Conservation (phyloP, 805 yeast genomes). For the Hyphopichia homilentoma region DNA sequence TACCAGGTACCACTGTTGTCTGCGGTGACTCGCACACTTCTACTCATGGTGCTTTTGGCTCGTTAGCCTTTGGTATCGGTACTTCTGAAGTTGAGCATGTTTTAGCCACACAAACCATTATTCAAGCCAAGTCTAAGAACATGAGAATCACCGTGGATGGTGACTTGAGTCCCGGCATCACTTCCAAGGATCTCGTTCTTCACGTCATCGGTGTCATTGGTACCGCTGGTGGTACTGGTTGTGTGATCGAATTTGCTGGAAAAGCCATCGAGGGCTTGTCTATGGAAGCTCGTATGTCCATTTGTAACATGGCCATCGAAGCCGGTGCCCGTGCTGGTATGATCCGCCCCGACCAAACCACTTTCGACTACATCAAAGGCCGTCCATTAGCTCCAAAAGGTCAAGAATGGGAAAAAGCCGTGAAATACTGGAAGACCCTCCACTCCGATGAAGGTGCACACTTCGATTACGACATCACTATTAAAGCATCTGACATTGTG, state of each 20-base stretch:
- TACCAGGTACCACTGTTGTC: slow-evolving; percentile 98
- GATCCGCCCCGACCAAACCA: slow-evolving; percentile 92
- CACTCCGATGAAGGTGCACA: slow-evolving; percentile 86
- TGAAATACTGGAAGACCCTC: slow-evolving; percentile 84
- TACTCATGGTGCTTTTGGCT: slow-evolving; percentile 98
- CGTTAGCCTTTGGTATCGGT: slow-evolving; percentile 98
- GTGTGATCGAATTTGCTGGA: slow-evolving; percentile 96
- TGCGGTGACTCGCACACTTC: slow-evolving; percentile 99
- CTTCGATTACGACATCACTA: slow-evolving; percentile 79
- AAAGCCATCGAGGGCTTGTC: slow-evolving; percentile 84
- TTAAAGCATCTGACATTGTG: slow-evolving; percentile 78
- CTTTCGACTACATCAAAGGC: slow-evolving; percentile 86
- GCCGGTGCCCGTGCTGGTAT: slow-evolving; percentile 99
- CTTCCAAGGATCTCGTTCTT: slow-evolving; percentile 91
- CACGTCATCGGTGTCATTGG: slow-evolving; percentile 97
- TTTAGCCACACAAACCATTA: slow-evolving; percentile 92
- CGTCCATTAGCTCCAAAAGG: slow-evolving; percentile 95
- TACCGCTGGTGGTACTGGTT: slow-evolving; percentile 99
- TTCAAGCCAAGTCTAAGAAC: slow-evolving; percentile 93
- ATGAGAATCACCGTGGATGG: slow-evolving; percentile 90
- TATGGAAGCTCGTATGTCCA: slow-evolving; percentile 99
- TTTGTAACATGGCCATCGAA: slow-evolving; percentile 98
- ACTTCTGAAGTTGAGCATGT: slow-evolving; percentile 99
- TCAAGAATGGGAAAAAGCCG: slow-evolving; percentile 92
- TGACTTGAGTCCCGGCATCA: slow-evolving; percentile 79